Conservation (phyloP, 164 flowering plant species). For the Chimonanthus salicifolius region DNA sequence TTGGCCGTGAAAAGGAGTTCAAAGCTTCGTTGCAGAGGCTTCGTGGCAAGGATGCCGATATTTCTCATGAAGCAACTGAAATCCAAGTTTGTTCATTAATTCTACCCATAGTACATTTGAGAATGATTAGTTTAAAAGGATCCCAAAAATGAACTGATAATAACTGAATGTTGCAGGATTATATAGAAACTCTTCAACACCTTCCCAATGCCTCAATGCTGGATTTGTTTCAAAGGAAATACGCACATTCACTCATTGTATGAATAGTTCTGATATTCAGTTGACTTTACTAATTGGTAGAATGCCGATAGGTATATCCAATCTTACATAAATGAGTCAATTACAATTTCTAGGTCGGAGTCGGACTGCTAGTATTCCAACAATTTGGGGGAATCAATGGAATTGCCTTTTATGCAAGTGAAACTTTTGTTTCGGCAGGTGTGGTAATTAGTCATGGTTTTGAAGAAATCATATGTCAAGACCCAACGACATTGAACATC, state of each 20-base stretch:
- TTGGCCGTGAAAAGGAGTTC: conserved; percentile 53
- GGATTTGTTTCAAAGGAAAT: conserved; percentile 74
- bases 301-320: not conserved
- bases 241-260: conserved; percentile 60
- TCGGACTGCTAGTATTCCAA: conserved; percentile 72
- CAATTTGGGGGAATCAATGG: conserved; percentile 90
- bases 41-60: conserved; percentile 66
- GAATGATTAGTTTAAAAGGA: not conserved
- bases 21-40: conserved; percentile 47
- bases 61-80: conserved; percentile 60
- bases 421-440: conserved; percentile 76
- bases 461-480: too few relatives aligned
- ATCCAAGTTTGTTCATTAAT: conserved; percentile 37
- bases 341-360: conserved; percentile 51
- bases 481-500: not conserved
- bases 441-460: not conserved
- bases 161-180: conserved; percentile 44
- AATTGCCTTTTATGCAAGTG: conserved; percentile 53
- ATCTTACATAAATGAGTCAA: not conserved
- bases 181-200: conserved; percentile 48
- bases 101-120: not conserved
- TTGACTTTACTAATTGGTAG: not conserved
- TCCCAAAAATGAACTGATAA: not conserved
- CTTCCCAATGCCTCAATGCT: conserved; percentile 62
- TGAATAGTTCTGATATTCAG: not conserved